phyloP scores from a whole-genome alignment of 306 rosid species.

The Betula pendula region DNA sequence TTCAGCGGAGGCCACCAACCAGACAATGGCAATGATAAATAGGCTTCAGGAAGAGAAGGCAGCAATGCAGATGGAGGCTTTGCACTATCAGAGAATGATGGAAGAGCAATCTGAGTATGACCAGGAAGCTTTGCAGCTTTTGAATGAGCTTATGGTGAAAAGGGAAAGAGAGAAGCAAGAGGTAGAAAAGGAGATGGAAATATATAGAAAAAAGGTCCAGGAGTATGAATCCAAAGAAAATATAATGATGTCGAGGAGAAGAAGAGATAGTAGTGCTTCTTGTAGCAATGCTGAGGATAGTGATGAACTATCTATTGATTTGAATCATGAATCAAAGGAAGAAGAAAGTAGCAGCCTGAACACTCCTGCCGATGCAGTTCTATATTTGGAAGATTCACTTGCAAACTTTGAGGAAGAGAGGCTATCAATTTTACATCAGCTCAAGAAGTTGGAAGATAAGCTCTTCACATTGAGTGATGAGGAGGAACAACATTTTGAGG shows the following conservation, averaged over 20 bases:
- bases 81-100: constrained; percentile 98
- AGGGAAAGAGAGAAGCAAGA: constrained; percentile 92
- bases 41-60: constrained; percentile 98
- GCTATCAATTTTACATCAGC: constrained; percentile 74
- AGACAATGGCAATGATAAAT: constrained; percentile 98
- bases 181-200: constrained; percentile 74
- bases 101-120: constrained; percentile 98
- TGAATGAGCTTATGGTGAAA: constrained; percentile 87
- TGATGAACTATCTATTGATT: constrained; percentile 71
- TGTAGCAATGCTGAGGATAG: constrained; percentile 86
- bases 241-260: constrained; percentile 44
- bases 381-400: constrained; percentile 75
- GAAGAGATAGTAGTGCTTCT: constrained; percentile 56
- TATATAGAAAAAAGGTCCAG: constrained; percentile 65
- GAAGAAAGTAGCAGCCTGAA: constrained; percentile 64
- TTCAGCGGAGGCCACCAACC: constrained; percentile 88
- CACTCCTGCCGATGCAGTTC: constrained; percentile 76
- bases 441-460: constrained; percentile 82
- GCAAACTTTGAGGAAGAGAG: constrained; percentile 89
- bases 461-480: constrained; percentile 64
- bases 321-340: constrained; percentile 66
- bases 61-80: constrained; percentile 98
- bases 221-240: constrained; percentile 76
- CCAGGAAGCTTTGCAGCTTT: constrained; percentile 88
- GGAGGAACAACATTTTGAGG: constrained; percentile 56